These are phyloP conservation scores for Fermentozyma sake DNA, from an alignment of 1,139 yeast species.

Conservation along the genomic window DNA sequence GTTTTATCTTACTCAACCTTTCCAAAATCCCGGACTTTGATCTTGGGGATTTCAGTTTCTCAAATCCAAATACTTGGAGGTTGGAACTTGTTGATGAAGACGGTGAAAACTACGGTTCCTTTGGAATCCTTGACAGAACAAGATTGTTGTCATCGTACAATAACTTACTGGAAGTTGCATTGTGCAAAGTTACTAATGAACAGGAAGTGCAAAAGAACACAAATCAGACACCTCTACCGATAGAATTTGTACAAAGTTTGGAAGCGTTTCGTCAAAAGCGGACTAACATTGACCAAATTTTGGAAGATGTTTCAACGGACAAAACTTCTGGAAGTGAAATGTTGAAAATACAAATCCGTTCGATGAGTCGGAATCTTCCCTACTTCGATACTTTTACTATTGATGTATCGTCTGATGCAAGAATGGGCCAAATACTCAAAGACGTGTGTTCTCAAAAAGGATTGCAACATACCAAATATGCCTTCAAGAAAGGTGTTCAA, in stretches of 20 bases:
- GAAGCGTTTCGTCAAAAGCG: constrained; percentile 6
- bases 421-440: not conserved
- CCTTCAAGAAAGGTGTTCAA: too few relatives aligned
- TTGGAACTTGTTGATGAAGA: constrained; percentile 74
- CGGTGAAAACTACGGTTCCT: constrained; percentile 73
- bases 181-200: constrained; percentile 42
- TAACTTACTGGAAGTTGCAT: constrained; percentile 59
- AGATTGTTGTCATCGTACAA: constrained; percentile 55
- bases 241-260: constrained; percentile 31
- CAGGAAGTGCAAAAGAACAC: constrained; percentile 31
- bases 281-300: constrained; percentile 5
- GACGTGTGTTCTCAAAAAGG: too few relatives aligned
- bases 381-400: too few relatives aligned
- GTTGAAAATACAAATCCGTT: too few relatives aligned
- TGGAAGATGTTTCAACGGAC: constrained; percentile 2
- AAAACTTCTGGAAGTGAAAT: too few relatives aligned
- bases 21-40: constrained; percentile 18
- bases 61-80: constrained; percentile 62
- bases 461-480: too few relatives aligned
- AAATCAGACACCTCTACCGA: constrained; percentile 49
- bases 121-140: constrained; percentile 62
- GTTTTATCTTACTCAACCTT: constrained; percentile 45
- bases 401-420: not conserved
- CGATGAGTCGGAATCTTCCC: too few relatives aligned
- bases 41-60: constrained; percentile 8